phyloP scores from a whole-genome alignment of 768 basidiomycete species.

The Myochromella boudieri region DNA sequence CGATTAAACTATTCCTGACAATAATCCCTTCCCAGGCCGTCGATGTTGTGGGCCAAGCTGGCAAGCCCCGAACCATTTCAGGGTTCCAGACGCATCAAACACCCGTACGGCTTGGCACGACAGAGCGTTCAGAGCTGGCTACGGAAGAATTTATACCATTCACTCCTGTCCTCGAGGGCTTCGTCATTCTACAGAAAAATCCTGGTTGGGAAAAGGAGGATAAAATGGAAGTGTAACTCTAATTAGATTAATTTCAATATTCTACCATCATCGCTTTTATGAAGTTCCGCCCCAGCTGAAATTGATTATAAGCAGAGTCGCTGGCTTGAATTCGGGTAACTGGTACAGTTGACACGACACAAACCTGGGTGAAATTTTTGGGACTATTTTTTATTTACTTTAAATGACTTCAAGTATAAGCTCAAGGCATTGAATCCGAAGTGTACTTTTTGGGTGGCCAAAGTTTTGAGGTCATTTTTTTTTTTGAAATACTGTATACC shows the following conservation, averaged over 20 bases:
- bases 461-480: too few species aligned
- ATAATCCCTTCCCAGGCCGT: slow-evolving; percentile 64
- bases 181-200: slow-evolving; percentile 90
- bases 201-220: slow-evolving; percentile 88
- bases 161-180: slow-evolving; percentile 86
- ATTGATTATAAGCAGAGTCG: too few species aligned
- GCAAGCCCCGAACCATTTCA: slow-evolving; percentile 93
- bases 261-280: too few species aligned
- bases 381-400: too few species aligned
- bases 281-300: too few species aligned
- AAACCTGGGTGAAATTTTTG: too few species aligned
- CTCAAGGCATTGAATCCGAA: too few species aligned
- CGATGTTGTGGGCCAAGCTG: slow-evolving; percentile 96
- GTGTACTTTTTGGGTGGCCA: too few species aligned
- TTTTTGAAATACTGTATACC: too few species aligned
- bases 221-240: slow-evolving; percentile 70
- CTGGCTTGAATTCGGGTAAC: too few species aligned
- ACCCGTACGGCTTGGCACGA: slow-evolving; percentile 92
- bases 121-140: slow-evolving; percentile 92
- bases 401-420: too few species aligned
- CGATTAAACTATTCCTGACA: not conserved
- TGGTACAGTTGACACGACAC: too few species aligned
- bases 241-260: slow-evolving; percentile 10
- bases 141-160: slow-evolving; percentile 97
- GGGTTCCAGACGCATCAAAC: slow-evolving; percentile 99